Base-by-base conservation (phyloP, 2,329 filamentous ascomycete genomes). In the Hypoxylon rubiginosum region DNA sequence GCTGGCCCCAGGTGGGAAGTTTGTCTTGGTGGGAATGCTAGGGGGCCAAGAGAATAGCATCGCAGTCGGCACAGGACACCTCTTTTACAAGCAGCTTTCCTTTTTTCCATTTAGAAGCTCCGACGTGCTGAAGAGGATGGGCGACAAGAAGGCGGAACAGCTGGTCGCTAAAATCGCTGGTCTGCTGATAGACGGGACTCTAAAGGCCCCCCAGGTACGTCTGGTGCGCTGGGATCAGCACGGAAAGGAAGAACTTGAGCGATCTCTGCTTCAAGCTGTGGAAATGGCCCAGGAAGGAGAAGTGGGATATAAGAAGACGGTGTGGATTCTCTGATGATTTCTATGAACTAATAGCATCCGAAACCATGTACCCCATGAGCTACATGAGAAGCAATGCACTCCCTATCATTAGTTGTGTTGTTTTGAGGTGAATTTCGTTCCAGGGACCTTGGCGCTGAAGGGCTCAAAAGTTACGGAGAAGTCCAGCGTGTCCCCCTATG, bases 51-150 rank as follows among this genome's bases (percentile, higher is more conserved):
- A 32, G 26, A 32, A 34, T 15, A 49, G 41, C 21, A 51, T 62
- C 19, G 48, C 10, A 5, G 59, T 62, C 10, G 28, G 13, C 19
- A 41, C 51, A 11, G 32, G 15, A 28, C 59, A 62, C 32, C 52
- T 62, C 9, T 62, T 62, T 30, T 28, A 36, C 43, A 56, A 45
- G 34, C 59, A 62, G 43, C 17, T 62, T 2, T 77, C 78, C 1
- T 81, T 80, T 49, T 69, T 79, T 17, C 76, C 78, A 5, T 75
- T 77, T 2, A 74, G 74, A 10, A 64, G 66, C 0, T 75, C 77
- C 4, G 78, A 79, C 3, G 75, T 76, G 4, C 72, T 78, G 7
- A 75, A 80, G 70, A 71, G 79, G 48, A 68, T 75, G 2, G 67
- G 59, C n/a, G 59, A 56, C 6, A 32, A 46, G 15, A 51, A 56